A percentile compares a stretch with the other conserved stretches of the same genome.
Conservation (phyloP, 176 grass and related monocot genomes). For the Aegilops bicornis region DNA sequence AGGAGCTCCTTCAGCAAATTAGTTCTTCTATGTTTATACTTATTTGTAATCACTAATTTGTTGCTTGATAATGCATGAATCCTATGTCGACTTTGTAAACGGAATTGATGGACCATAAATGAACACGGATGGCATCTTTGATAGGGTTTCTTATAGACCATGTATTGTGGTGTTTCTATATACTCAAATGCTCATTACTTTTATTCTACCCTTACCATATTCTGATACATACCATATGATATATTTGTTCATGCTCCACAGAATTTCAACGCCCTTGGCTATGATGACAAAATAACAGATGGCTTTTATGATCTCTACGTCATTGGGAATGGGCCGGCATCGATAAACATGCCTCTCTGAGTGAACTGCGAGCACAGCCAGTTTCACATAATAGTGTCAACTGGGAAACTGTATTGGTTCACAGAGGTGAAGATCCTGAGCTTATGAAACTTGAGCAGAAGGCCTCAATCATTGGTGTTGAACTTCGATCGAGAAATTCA, state of each 20-base stretch:
- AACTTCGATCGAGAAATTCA: slow-evolving; percentile 50
- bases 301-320: slow-evolving; percentile 95
- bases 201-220: slow-evolving; percentile 24
- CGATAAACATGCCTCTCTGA: slow-evolving; percentile 67
- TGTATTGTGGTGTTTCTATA: not conserved
- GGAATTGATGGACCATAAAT: not conserved
- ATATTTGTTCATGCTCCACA: slow-evolving; percentile 53
- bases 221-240: slow-evolving; percentile 29
- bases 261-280: slow-evolving; percentile 86
- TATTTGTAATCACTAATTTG: not conserved
- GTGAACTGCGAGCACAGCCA: slow-evolving; percentile 57
- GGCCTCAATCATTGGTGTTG: slow-evolving; percentile 44
- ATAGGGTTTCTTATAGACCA: not conserved
- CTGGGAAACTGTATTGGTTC: slow-evolving; percentile 84
- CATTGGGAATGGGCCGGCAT: slow-evolving; percentile 43
- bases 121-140: not conserved
- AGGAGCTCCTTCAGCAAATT: not conserved
- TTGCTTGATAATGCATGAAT: slow-evolving; percentile 4
- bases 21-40: not conserved
- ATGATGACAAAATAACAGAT: slow-evolving; percentile 92
- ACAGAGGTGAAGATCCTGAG: slow-evolving; percentile 81
- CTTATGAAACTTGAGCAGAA: slow-evolving; percentile 81
- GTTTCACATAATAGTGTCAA: slow-evolving; percentile 59
- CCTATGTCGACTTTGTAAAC: slow-evolving; percentile 9
- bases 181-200: not conserved